Conservation (phyloP, 768 basidiomycete genomes). For the Hericium erinaceus region DNA sequence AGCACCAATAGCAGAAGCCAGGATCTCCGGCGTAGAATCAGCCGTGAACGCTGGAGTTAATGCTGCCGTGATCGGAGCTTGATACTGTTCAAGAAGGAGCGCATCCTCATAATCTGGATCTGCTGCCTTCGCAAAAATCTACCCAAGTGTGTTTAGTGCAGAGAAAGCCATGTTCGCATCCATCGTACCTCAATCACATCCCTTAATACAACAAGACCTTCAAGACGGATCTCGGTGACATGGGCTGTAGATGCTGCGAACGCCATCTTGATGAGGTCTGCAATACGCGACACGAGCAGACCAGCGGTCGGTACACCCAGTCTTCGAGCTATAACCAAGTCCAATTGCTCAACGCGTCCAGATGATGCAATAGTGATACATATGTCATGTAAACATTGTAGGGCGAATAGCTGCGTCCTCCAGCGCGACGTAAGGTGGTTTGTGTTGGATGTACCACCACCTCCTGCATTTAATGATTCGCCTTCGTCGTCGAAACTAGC, state of each 20-base stretch:
- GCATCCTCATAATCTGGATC: slow-evolving; percentile 92
- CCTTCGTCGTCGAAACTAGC: slow-evolving; percentile 82
- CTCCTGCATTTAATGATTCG: slow-evolving; percentile 71
- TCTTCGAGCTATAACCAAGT: slow-evolving; percentile 59
- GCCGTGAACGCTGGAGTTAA: slow-evolving; percentile 93
- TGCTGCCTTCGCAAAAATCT: slow-evolving; percentile 81
- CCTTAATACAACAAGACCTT: slow-evolving; percentile 79
- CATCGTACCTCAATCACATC: slow-evolving; percentile 83
- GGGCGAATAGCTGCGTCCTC: slow-evolving; percentile 92
- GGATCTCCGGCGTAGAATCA: slow-evolving; percentile 91
- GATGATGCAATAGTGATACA: slow-evolving; percentile 66
- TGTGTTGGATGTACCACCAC: slow-evolving; percentile 27
- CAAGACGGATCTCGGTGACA: slow-evolving; percentile 89
- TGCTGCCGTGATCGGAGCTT: slow-evolving; percentile 96
- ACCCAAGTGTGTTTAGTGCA: slow-evolving; percentile 1
- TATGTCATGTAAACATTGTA: slow-evolving; percentile 87
- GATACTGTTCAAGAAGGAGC: slow-evolving; percentile 89
- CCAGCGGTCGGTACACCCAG: slow-evolving; percentile 48
- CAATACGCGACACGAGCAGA: slow-evolving; percentile 75
- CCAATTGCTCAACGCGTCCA: slow-evolving; percentile 76
- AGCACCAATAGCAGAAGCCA: slow-evolving; percentile 85
- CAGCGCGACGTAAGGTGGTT: slow-evolving; percentile 68
- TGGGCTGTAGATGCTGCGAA: slow-evolving; percentile 96
- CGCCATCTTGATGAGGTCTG: slow-evolving; percentile 94
- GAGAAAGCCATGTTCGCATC: background rate